These are phyloP conservation scores for Arctium minus DNA, from an alignment of 129 eudicot species.

Conservation along the genomic window DNA sequence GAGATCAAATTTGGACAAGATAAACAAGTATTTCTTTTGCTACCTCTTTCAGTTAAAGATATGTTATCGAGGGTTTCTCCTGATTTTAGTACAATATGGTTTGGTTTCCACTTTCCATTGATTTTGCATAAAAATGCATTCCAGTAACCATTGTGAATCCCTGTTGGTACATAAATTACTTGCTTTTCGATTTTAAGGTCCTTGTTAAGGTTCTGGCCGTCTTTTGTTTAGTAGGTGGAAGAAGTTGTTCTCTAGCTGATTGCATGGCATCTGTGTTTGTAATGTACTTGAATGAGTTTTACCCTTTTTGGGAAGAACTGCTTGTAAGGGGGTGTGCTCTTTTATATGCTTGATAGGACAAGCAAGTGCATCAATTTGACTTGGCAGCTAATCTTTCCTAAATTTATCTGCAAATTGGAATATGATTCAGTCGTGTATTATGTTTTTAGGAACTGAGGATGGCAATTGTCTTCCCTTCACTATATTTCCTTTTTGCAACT, in stretches of 20 bases:
- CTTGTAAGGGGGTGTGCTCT: neutral
- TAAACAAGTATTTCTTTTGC: neutral
- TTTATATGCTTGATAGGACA: neutral
- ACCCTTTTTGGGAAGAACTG: neutral
- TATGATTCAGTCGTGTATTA: neutral
- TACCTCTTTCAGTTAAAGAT: neutral
- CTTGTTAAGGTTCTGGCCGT: neutral
- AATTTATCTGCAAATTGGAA: neutral
- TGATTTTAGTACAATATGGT: neutral
- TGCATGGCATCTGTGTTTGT: neutral
- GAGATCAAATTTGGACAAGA: neutral
- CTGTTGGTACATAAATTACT: neutral
- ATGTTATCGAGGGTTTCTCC: neutral
- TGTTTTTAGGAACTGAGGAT: conserved; percentile 4
- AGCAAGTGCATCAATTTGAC: neutral
- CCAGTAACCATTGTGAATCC: neutral
- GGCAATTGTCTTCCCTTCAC: neutral
- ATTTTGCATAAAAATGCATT: neutral
- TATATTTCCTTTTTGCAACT: neutral
- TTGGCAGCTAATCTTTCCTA: neutral
- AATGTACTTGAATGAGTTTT: neutral
- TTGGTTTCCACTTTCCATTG: neutral
- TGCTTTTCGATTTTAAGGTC: neutral
- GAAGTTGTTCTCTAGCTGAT: conserved; percentile 3
- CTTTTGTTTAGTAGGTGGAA: conserved; percentile 5